Evolutionary conservation across 2,329 filamentous ascomycete genomes (phyloP), one percentile per base, ranked within the genome.

Genomic region (Nemania sp.): DNA sequence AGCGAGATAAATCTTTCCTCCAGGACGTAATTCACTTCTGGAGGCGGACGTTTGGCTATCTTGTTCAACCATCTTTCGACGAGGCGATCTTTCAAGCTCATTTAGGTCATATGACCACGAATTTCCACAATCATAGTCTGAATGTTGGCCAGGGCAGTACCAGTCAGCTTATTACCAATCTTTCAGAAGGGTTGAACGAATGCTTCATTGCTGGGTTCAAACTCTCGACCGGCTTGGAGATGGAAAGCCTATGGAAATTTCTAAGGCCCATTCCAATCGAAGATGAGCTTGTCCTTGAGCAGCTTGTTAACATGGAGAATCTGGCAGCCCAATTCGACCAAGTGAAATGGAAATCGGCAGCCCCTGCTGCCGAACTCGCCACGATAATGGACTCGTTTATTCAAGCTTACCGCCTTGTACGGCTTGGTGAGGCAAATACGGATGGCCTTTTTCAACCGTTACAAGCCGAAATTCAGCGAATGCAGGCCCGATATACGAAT

Each of bases 171-270:
- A 64, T 76, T 3, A 62, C 65, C 1, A 59, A 66, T 8, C 66
- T 82, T 30, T 61, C 76, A 1, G 64, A 70, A 0, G 75, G 71
- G 5, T 64, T 86, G 2, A 72, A 79, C 37, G 73, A 73, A 33
- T 78, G 79, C 44, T 93, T 96, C 65, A 79, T 82, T 20, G 79
- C 83, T 14, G 85, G 83, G 2, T 92, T 91, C 73, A 84, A 84
- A 50, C 74, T 95, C 12, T 84, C 78, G 0, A 91, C 88, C 2
- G 91, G 91, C 0, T 75, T 91, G 11, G 86, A 84, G 61, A 94
- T 95, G 89, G 89, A 94, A 66, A 70, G 75, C 7, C 77, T 96
- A 5, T 96, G 92, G 93, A 81, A 82, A 36, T 66, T 76, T 1
- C 82, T 95, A 65, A 82, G 88, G 48, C 90, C 91, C 0, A 69